Percentiles rank a stretch among this genome's conserved stretches.
Evolutionary conservation across 2,329 filamentous ascomycete genomes (phyloP).

Genomic region (Botrytis byssoidea): DNA sequence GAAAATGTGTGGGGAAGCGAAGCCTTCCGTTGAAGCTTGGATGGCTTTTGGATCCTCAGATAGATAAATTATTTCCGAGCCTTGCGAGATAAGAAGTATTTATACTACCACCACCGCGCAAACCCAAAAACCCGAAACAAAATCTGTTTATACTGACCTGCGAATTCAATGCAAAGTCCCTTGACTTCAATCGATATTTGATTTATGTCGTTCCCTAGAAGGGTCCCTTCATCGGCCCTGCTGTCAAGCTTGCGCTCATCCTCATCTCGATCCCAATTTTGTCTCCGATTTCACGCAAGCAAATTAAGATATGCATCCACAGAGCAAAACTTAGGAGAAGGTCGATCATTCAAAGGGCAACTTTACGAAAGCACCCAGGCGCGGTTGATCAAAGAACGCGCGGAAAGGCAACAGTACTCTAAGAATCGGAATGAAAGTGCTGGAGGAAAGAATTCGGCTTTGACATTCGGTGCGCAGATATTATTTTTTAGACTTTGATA

Average conservation of each 20-base stretch:
- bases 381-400: slow-evolving; percentile 54
- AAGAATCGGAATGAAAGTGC: slow-evolving; percentile 42
- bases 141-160: background rate
- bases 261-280: slow-evolving; percentile 23
- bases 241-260: slow-evolving; percentile 27
- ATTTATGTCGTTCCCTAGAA: slow-evolving; percentile 31
- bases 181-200: background rate
- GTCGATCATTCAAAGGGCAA: slow-evolving; percentile 53
- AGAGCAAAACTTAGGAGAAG: slow-evolving; percentile 28
- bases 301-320: slow-evolving; percentile 33
- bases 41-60: background rate
- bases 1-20: slow-evolving; percentile 14
- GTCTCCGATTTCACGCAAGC: slow-evolving; percentile 24
- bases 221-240: slow-evolving; percentile 33
- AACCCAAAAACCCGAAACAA: background rate
- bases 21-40: background rate
- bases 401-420: slow-evolving; percentile 53
- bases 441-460: slow-evolving; percentile 49
- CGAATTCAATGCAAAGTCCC: background rate
- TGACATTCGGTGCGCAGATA: slow-evolving; percentile 51
- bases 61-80: slow-evolving; percentile 5
- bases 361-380: slow-evolving; percentile 58
- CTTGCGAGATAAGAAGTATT: background rate
- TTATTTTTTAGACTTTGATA: slow-evolving; percentile 1
- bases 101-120: slow-evolving; percentile 4